phyloP scores from a whole-genome alignment of 2,329 filamentous ascomycete genomes.

The Aspergillus fijiensis region DNA sequence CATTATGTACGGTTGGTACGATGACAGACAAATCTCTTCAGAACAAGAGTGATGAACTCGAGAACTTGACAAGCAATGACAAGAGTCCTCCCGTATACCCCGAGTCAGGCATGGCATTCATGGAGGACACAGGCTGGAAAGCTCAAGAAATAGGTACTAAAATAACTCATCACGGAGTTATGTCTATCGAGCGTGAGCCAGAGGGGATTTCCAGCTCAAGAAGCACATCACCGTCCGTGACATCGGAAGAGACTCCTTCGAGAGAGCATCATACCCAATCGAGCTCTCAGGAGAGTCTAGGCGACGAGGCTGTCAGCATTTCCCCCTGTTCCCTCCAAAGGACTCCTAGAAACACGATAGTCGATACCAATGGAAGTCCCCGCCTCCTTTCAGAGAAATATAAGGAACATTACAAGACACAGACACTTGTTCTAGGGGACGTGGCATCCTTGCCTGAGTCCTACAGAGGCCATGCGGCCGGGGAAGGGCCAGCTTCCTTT shows the following conservation, averaged over 20 bases:
- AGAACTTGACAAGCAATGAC: not conserved
- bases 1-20: not conserved
- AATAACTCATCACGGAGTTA: not conserved
- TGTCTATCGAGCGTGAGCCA: not conserved
- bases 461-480: not conserved
- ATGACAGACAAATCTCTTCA: not conserved
- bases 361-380: slow-evolving; percentile 41
- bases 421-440: not conserved
- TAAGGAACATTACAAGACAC: not conserved
- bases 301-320: not conserved
- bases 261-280: not conserved
- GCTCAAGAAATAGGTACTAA: not conserved
- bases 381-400: slow-evolving; percentile 16
- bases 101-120: not conserved
- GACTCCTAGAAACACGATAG: slow-evolving; percentile 23
- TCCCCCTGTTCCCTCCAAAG: not conserved
- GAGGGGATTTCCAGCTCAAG: not conserved
- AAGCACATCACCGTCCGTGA: not conserved
- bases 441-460: not conserved
- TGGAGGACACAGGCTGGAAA: not conserved
- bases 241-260: not conserved
- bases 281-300: not conserved
- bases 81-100: not conserved
- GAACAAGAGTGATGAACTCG: not conserved
- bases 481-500: not conserved